A percentile compares a stretch with the other conserved stretches of the same genome.
These are phyloP conservation scores for Boletus reticulatus DNA, from an alignment of 768 basidiomycete species.

Conservation along the genomic window DNA sequence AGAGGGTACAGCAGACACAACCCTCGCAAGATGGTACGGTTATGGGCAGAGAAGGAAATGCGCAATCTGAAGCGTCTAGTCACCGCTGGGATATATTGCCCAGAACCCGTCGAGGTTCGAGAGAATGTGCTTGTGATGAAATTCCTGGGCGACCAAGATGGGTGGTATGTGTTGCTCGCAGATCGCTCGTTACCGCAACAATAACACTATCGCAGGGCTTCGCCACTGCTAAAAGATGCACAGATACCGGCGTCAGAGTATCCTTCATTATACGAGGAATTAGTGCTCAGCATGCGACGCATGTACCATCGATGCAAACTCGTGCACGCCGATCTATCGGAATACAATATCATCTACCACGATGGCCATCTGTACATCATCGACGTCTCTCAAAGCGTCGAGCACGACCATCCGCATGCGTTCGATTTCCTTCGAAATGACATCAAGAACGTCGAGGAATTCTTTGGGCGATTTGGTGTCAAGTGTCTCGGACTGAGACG, in stretches of 20 bases:
- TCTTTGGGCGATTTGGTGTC: slow-evolving; percentile 77
- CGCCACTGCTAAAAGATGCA: slow-evolving; percentile 93
- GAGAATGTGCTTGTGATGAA: slow-evolving; percentile 98
- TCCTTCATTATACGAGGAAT: slow-evolving; percentile 67
- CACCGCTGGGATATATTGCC: slow-evolving; percentile 81
- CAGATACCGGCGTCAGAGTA: slow-evolving; percentile 49
- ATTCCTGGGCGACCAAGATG: slow-evolving; percentile 79
- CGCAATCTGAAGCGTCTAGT: slow-evolving; percentile 86
- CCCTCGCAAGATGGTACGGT: slow-evolving; percentile 96
- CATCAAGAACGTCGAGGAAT: slow-evolving; percentile 91
- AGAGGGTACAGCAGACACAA: slow-evolving; percentile 86
- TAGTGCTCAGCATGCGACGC: slow-evolving; percentile 73
- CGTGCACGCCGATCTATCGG: slow-evolving; percentile 96
- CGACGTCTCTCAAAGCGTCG: slow-evolving; percentile 98
- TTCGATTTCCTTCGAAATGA: slow-evolving; percentile 96
- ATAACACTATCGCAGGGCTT: slow-evolving; percentile 56
- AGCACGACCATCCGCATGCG: slow-evolving; percentile 95
- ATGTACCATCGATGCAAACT: slow-evolving; percentile 92
- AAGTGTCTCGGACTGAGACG: slow-evolving; percentile 72
- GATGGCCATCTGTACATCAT: slow-evolving; percentile 84
- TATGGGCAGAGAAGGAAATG: slow-evolving; percentile 99
- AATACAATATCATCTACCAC: slow-evolving; percentile 96
- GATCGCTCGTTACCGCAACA: neutral
- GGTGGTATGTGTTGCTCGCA: slow-evolving; percentile 57
- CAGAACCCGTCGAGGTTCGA: slow-evolving; percentile 88